These are phyloP conservation scores for Salinomyces thailandicus DNA, from an alignment of 2,329 filamentous ascomycete species.

Conservation along the genomic window DNA sequence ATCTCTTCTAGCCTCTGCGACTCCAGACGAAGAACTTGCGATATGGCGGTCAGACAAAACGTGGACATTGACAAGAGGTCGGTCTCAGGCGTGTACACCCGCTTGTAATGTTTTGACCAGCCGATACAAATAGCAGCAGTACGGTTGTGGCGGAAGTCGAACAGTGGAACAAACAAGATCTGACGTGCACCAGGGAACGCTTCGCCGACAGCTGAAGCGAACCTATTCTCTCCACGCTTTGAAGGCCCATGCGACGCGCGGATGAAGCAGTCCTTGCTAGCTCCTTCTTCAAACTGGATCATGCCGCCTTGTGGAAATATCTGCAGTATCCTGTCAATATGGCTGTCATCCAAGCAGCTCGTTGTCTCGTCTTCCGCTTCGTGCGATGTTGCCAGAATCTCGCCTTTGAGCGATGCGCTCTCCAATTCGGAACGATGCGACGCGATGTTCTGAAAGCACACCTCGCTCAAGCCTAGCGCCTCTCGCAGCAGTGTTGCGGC, in stretches of 20 bases:
- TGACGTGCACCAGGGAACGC: conserved; percentile 5
- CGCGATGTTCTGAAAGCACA: neutral
- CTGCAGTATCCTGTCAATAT: too few species aligned
- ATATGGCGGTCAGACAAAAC: conserved; percentile 45
- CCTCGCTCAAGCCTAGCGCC: neutral
- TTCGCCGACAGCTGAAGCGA: neutral
- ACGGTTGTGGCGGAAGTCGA: conserved; percentile 1
- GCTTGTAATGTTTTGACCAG: neutral
- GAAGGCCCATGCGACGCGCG: neutral
- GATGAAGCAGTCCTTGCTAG: too few species aligned
- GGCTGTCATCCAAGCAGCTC: neutral
- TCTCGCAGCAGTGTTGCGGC: neutral
- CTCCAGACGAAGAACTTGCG: conserved; percentile 44
- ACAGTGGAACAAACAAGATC: conserved; percentile 5
- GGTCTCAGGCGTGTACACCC: neutral
- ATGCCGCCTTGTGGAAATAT: neutral
- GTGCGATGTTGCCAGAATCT: too few species aligned
- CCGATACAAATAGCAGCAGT: neutral
- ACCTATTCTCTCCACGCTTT: neutral
- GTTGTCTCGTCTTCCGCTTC: neutral
- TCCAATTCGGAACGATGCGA: neutral
- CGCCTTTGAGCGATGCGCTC: neutral
- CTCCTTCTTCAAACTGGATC: neutral
- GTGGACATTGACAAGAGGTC: conserved; percentile 21
- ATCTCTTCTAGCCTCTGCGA: conserved; percentile 33